Evolutionary conservation across 768 basidiomycete species (phyloP).

Genomic region (Austroboletus festivus): DNA sequence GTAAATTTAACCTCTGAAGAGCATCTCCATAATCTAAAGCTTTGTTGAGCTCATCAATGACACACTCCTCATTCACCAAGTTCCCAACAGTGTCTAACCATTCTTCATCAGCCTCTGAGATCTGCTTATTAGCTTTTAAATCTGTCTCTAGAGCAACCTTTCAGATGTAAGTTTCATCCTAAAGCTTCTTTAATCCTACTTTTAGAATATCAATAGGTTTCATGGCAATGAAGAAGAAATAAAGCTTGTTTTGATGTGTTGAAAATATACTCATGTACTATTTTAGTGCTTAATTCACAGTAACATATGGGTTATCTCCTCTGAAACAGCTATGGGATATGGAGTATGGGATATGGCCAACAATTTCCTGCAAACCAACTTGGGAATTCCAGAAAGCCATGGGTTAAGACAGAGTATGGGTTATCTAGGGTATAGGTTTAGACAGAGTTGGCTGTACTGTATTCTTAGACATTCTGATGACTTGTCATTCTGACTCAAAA

Average conservation of each 20-base stretch:
- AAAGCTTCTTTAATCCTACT: not conserved
- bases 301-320: not conserved
- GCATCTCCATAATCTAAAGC: not conserved
- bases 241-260: too few species aligned
- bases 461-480: too few species aligned
- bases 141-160: not conserved
- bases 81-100: not conserved
- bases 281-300: not conserved
- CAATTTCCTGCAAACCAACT: not conserved
- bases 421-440: not conserved
- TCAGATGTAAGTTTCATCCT: not conserved
- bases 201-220: not conserved
- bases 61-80: not conserved
- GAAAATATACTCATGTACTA: not conserved
- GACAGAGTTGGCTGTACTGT: conserved; percentile 1
- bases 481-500: too few species aligned
- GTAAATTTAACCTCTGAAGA: not conserved
- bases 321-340: not conserved
- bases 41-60: not conserved
- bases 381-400: not conserved
- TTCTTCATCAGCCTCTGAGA: not conserved
- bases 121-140: not conserved
- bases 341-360: not conserved
- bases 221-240: not conserved
- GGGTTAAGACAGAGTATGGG: not conserved